A percentile compares a stretch with the other conserved stretches of the same genome.
These are phyloP conservation scores for Penicillium longicatenatum DNA, from an alignment of 495 filamentous ascomycete genomes.

Conservation along the genomic window DNA sequence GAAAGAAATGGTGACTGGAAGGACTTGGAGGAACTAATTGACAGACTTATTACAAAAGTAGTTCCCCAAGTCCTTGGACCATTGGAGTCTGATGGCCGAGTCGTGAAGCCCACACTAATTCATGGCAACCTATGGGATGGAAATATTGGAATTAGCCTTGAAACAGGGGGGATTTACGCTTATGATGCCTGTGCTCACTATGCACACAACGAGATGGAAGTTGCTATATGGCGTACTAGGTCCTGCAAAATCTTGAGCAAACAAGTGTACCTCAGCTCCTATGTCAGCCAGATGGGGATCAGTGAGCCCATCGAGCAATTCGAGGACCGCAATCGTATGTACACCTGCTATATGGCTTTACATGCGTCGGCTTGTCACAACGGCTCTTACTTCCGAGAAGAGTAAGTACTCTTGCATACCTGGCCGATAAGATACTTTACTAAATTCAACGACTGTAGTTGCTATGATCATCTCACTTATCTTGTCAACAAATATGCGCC, in stretches of 20 bases:
- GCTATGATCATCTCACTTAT: too few relatives aligned
- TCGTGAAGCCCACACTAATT: slow-evolving; percentile 9
- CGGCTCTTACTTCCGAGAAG: too few relatives aligned
- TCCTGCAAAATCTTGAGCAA: not conserved
- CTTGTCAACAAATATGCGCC: too few relatives aligned
- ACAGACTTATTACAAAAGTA: not conserved
- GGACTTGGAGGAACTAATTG: slow-evolving; percentile 1
- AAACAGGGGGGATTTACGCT: not conserved
- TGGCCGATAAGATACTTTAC: too few relatives aligned
- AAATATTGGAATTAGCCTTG: slow-evolving; percentile 3
- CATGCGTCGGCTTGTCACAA: too few relatives aligned
- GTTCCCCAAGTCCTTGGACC: slow-evolving; percentile 9
- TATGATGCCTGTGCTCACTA: slow-evolving; percentile 1
- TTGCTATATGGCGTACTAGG: slow-evolving; percentile 1
- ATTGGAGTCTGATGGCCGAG: slow-evolving; percentile 1
- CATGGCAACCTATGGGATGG: slow-evolving; percentile 14
- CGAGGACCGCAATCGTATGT: not conserved
- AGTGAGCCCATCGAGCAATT: slow-evolving; percentile 11
- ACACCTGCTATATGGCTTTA: too few relatives aligned
- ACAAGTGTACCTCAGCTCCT: not conserved
- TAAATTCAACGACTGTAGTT: too few relatives aligned
- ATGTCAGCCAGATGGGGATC: not conserved
- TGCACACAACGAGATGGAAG: slow-evolving; percentile 1
- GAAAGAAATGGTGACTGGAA: slow-evolving; percentile 5
- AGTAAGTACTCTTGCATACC: too few relatives aligned